These are phyloP conservation scores for Saprolegnia parasitica DNA, from an alignment of 352 stramenopile species.

Conservation along the genomic window DNA sequence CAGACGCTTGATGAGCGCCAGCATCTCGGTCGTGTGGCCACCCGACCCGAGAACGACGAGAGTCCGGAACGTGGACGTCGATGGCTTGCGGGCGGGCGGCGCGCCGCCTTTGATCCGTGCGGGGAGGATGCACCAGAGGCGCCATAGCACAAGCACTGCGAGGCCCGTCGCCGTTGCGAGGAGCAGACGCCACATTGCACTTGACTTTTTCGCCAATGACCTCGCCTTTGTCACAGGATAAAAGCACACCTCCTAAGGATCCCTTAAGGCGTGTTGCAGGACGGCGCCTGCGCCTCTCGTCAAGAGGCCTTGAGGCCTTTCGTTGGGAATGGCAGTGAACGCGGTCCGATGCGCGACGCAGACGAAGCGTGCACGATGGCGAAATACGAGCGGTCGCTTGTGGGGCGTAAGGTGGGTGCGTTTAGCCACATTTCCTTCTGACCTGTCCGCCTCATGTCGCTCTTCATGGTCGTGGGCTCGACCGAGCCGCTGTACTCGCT, in stretches of 20 bases:
- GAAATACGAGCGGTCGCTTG: too few species aligned
- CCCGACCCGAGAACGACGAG: constrained; percentile 84
- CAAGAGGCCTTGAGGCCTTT: not conserved
- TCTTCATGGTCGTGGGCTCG: constrained; percentile 82
- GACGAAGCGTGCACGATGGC: too few species aligned
- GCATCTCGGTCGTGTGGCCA: constrained; percentile 94
- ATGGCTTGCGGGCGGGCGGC: not conserved
- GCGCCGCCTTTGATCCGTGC: not conserved
- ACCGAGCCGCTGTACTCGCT: constrained; percentile 86
- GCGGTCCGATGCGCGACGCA: too few species aligned
- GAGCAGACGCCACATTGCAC: not conserved
- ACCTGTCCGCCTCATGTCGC: constrained; percentile 44
- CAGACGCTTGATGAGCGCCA: constrained; percentile 87
- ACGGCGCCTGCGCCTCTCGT: too few species aligned
- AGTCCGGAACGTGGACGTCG: constrained; percentile 35
- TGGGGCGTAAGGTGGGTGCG: not conserved
- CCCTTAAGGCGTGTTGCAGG: too few species aligned
- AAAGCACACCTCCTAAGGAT: not conserved
- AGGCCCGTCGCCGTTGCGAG: not conserved
- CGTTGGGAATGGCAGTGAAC: not conserved
- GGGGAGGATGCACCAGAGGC: constrained; percentile 27
- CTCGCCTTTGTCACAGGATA: not conserved
- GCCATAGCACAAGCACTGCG: constrained; percentile 3
- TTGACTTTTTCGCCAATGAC: not conserved
- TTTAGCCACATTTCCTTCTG: not conserved